A percentile compares a stretch with the other conserved stretches of the same genome.
Conservation (phyloP, 73 alveolate species). For the Effrenium voratum region DNA sequence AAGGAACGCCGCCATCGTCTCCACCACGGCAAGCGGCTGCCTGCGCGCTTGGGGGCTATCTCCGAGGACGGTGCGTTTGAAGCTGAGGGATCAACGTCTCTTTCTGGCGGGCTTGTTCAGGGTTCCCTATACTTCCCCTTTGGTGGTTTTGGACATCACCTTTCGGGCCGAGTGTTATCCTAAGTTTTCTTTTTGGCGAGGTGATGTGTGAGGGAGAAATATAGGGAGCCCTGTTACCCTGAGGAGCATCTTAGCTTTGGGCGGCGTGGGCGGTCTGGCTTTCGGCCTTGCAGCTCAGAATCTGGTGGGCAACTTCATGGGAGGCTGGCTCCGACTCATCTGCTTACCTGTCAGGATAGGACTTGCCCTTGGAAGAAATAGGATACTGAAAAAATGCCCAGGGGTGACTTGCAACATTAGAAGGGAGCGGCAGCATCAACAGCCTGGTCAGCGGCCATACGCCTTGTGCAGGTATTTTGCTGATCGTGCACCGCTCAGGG, state of each 20-base stretch:
- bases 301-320: conserved; percentile 84
- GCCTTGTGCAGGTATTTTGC: conserved; percentile 39
- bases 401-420: no score
- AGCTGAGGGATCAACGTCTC: background rate
- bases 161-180: background rate
- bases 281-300: conserved; percentile 77
- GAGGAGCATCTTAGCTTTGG: conserved; percentile 60
- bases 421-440: no score
- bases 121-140: background rate
- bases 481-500: conserved; percentile 11
- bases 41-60: conserved; percentile 66
- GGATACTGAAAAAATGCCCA: background rate
- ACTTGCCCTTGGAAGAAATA: no score
- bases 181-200: background rate
- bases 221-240: background rate
- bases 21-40: conserved; percentile 15
- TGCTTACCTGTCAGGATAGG: no score
- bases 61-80: background rate
- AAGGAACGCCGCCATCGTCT: conserved; percentile 29
- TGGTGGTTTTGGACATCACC: background rate
- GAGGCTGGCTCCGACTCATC: background rate
- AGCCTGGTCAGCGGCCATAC: no score
- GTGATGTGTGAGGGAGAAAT: background rate
- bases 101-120: background rate
- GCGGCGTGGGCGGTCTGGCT: conserved; percentile 90